Percentiles rank a stretch among this genome's conserved stretches.
phyloP scores from a whole-genome alignment of 441 rosid genomes.

The Aquilaria agallochum region DNA sequence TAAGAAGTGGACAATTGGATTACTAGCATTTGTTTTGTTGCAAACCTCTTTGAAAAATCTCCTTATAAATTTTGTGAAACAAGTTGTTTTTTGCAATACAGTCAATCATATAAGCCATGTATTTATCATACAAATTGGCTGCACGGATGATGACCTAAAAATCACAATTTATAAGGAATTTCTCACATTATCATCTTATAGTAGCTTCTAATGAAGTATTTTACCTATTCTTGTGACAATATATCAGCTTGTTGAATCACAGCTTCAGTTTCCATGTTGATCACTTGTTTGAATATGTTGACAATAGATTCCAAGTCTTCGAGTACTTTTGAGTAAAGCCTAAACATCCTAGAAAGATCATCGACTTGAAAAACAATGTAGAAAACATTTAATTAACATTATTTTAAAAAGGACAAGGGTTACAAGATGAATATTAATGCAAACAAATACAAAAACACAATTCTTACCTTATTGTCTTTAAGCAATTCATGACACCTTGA shows the following conservation, averaged over 20 bases:
- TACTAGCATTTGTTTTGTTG: slow-evolving; percentile 79
- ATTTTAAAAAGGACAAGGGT: no score
- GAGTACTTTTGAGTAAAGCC: no score
- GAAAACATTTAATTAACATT: no score
- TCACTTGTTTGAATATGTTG: slow-evolving; percentile 70
- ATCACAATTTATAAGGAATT: slow-evolving; percentile 2
- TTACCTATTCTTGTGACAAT: slow-evolving; percentile 81
- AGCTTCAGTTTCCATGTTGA: slow-evolving; percentile 80
- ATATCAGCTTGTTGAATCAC: slow-evolving; percentile 90
- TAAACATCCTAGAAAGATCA: no score
- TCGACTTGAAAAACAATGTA: no score
- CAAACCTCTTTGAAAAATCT: slow-evolving; percentile 91
- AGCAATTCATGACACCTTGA: no score
- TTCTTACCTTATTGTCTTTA: no score
- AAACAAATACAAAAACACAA: no score
- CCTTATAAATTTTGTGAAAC: slow-evolving; percentile 85
- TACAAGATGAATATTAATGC: no score
- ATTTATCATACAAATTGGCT: slow-evolving; percentile 83
- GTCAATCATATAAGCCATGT: slow-evolving; percentile 68
- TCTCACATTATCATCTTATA: slow-evolving; percentile 1
- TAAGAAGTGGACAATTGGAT: slow-evolving; percentile 86
- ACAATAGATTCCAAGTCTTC: slow-evolving; percentile 18
- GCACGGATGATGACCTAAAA: slow-evolving; percentile 80
- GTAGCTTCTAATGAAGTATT: not conserved
- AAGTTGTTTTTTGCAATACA: slow-evolving; percentile 82